Base-by-base conservation (phyloP, 306 rosid species). In the Echinosophora koreensis region DNA sequence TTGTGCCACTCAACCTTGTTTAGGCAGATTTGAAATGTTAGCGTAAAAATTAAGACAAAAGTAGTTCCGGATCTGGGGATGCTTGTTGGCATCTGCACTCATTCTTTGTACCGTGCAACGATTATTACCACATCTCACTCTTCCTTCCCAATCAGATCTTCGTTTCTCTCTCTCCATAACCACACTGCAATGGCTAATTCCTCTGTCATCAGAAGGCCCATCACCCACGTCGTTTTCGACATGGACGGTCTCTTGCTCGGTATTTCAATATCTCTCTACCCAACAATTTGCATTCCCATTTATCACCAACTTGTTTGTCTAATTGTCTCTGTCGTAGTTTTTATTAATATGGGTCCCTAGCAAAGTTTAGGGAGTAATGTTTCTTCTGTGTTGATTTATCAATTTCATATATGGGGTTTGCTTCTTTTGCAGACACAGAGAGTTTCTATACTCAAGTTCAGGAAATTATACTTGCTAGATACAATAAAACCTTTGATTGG, bases 171-270 rank as follows among this genome's bases (percentile, higher is more conserved):
- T 59, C 50, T 51, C 8, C 66, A 28, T 3, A 44, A 11, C 3
- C 3, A 44, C 67, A 6, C 35, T 65, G 64, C 78, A 63, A 94
- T 94, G 98, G 88, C 84, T 47, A 66, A 81, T 82, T 76, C 78
- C 65, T 84, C 84, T 16, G 58, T 5, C 42, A 56, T 7, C 68
- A 76, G 78, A 81, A 86, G 67, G 41, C 71, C 84, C 82, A 87
- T 91, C 81, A 79, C 88, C 9, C 97, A 91, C 49, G 86, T 93
- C 80, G 49, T 89, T 81, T 92, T 95, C 77, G 97, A 95, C 80
- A 95, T 95, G 98, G 98, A 94, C 80, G 98, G 98, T 51, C 97
- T 94, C 72, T 86, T 94, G 75, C 88, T 94, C 5, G 98, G 98
- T 94, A 88, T 78, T 56, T 9, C 34, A 38, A 41, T 58, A 4